Evolutionary conservation across 2,329 filamentous ascomycete genomes (phyloP), one percentile per base, ranked within the genome.

Genomic region (Aspergillus chevalieri): DNA sequence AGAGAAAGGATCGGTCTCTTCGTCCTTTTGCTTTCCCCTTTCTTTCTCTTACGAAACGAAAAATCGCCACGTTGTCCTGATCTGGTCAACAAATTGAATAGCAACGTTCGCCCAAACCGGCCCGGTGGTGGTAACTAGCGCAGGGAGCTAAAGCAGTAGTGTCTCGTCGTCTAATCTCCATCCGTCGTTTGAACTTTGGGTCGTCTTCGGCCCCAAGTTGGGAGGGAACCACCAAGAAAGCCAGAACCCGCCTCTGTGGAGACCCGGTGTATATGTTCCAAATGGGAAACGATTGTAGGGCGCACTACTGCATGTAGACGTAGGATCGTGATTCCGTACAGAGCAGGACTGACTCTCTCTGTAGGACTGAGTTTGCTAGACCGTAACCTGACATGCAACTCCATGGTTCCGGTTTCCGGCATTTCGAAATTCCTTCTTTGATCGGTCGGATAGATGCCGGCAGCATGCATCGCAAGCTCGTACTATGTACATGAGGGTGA

Each of bases 11-110:
- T 17, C 17, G 38, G 38, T 19, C 38, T 19, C 17, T 41, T 30
- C 26, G 26, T 30, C 26, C 26, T 30, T 49, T 46, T 47, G 38
- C 22, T 24, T 19, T 42, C 44, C 47, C 26, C 19, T 33, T 22
- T 19, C 30, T 47, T 49, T 39, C 33, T 47, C 41, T 50, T 50
- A 52, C 47, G 47, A 44, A 47, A 46, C 14, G 4, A 12, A 21
- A 41, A 41, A 17, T 41, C 7, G 19, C 17, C 38, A 41, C 38
- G 38, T 41, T 41, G 7, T 7, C 38, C 38, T 19, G 17, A 41
- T 41, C 38, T 41, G 17, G 38, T 21, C 38, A 12, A 10, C 17
- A 41, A 41, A 19, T 19, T 41, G 38, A 21, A 10, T 8, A 41
- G 19, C 15, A 41, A 41, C 5, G 38, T 41, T 41, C 15, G 19